Base-by-base conservation (phyloP, 2,329 filamentous ascomycete species). In the Paecilomyces sp. region DNA sequence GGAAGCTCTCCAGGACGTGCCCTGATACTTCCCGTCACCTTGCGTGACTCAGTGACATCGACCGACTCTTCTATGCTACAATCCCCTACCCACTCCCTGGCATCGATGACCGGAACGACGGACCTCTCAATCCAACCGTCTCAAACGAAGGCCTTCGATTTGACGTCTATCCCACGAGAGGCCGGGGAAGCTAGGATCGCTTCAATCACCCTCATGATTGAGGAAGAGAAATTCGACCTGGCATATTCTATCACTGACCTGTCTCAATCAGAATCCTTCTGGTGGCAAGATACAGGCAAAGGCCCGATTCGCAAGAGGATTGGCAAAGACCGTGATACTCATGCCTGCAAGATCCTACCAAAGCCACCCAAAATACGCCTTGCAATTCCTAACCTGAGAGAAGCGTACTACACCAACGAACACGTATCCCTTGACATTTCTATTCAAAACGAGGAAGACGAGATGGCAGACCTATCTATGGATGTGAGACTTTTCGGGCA, bases 311-410 rank as follows among this genome's bases (percentile, higher is more conserved):
- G 68, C 55, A 77, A 74, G 64, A 70, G 70, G 52, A 69, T 81
- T 25, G 75, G 78, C 24, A 78, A 78, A 57, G 75, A 76, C 58
- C 70, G 75, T 47, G 78, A 83, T 59, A 78, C 80, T 1, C 78
- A 83, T 34, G 77, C 78, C 1, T 83, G 96, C 59, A 87, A 85
- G 59, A 86, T 99, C 25, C 81, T 92, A 58, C 93, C 94, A 1
- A 90, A 95, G 64, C 94, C 93, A 30, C 94, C 94, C 0, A 97
- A 97, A 74, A 86, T 99, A 78, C 87, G 91, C 66, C 85, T 99
- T 54, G 82, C 79, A 28, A 77, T 91, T 9, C 79, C 84, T 1
- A 82, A 85, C 50, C 74, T 88, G 7, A 79, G 82, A 59, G 81
- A 85, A 12, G 87, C 92, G 58, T 95, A 93, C 72, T 97, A 96